phyloP scores from a whole-genome alignment of 2,329 filamentous ascomycete genomes.

The Sporothrix protearum region DNA sequence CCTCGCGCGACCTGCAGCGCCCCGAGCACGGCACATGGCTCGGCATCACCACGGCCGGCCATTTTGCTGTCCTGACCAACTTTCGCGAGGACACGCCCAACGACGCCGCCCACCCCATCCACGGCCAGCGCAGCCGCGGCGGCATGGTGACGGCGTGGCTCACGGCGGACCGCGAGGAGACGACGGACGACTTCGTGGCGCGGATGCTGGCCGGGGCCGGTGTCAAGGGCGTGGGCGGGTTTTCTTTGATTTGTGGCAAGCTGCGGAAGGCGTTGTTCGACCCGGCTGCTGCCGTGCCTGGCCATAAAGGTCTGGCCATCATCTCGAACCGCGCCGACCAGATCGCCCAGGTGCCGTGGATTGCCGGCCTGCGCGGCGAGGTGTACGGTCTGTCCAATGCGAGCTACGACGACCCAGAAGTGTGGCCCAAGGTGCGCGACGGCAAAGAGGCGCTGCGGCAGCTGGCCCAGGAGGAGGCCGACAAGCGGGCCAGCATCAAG shows the following conservation, averaged over 20 bases:
- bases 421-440: slow-evolving; percentile 60
- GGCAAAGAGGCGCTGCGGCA: slow-evolving; percentile 48
- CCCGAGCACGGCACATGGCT: slow-evolving; percentile 64
- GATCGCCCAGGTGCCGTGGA: slow-evolving; percentile 54
- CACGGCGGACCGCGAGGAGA: slow-evolving; percentile 46
- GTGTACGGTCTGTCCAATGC: slow-evolving; percentile 63
- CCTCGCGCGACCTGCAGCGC: slow-evolving; percentile 59
- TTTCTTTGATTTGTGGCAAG: slow-evolving; percentile 64
- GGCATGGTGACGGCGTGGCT: slow-evolving; percentile 63
- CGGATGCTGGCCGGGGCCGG: slow-evolving; percentile 51
- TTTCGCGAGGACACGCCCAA: slow-evolving; percentile 55
- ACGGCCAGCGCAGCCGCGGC: slow-evolving; percentile 56
- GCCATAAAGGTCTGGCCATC: slow-evolving; percentile 51
- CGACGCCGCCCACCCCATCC: slow-evolving; percentile 51
- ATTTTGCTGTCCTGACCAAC: slow-evolving; percentile 64
- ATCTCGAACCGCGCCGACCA: slow-evolving; percentile 58
- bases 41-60: slow-evolving; percentile 57
- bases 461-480: slow-evolving; percentile 34
- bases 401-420: slow-evolving; percentile 49
- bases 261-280: slow-evolving; percentile 39
- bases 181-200: slow-evolving; percentile 49
- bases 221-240: slow-evolving; percentile 61
- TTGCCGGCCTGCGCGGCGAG: slow-evolving; percentile 48
- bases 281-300: slow-evolving; percentile 21
- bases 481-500: background rate